Evolutionary conservation across 163 green algal species (phyloP).

Genomic region (Scenedesmus sp.): DNA sequence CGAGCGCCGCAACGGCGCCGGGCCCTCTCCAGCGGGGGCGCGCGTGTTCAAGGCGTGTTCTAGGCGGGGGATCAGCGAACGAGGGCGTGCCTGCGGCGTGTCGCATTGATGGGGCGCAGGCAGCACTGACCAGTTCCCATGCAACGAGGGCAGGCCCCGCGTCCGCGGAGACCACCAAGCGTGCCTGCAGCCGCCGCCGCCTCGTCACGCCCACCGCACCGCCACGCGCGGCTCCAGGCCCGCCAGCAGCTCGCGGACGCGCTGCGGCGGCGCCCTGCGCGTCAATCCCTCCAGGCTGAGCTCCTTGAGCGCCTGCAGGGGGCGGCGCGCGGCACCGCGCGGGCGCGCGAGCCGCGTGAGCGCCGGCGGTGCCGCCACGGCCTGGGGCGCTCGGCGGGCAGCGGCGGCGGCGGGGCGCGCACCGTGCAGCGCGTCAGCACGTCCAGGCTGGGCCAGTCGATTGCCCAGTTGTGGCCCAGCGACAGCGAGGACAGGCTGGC

Average conservation of each 20-base stretch:
- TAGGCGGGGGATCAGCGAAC: too few relatives aligned
- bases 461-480: not conserved
- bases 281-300: not conserved
- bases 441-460: slow-evolving; percentile 21
- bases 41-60: too few relatives aligned
- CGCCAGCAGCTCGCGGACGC: not conserved
- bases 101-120: too few relatives aligned
- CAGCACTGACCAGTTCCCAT: too few relatives aligned
- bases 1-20: too few relatives aligned
- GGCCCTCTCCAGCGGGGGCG: not conserved
- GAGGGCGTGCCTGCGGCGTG: too few relatives aligned
- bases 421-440: not conserved
- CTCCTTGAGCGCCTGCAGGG: not conserved
- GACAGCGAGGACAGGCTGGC: not conserved
- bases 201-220: not conserved
- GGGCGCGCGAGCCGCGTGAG: not conserved
- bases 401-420: not conserved
- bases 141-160: not conserved
- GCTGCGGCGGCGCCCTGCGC: not conserved
- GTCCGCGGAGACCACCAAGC: not conserved
- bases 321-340: not conserved
- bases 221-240: not conserved
- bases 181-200: not conserved
- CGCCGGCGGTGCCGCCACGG: not conserved
- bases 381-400: not conserved